Conservation (phyloP, 1,284 basidiomycete genomes). For the Ustilago vetiveriae region DNA sequence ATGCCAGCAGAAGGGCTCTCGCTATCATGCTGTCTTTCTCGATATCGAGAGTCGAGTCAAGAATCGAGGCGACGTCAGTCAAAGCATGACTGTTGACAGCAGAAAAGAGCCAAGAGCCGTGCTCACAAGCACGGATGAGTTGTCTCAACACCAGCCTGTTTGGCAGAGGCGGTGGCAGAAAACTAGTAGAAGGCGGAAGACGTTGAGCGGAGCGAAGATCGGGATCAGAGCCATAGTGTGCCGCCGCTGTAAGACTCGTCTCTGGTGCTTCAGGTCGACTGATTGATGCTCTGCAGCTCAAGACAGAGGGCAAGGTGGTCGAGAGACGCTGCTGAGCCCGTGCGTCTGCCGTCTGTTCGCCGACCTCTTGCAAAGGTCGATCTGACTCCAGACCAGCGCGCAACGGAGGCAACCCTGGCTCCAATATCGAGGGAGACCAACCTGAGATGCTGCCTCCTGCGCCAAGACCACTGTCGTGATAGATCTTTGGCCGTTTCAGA, state of each 20-base stretch:
- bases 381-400: no score
- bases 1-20: slow-evolving; percentile 12
- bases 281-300: background rate
- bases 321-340: background rate
- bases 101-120: slow-evolving; percentile 16
- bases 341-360: background rate
- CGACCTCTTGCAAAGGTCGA: background rate
- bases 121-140: slow-evolving; percentile 11
- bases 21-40: slow-evolving; percentile 16
- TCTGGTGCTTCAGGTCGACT: background rate
- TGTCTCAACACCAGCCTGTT: slow-evolving; percentile 9
- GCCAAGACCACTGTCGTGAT: background rate
- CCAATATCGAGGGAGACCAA: no score
- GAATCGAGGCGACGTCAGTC: slow-evolving; percentile 10
- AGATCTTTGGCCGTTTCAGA: slow-evolving; percentile 8
- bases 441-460: no score
- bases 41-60: background rate
- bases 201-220: background rate
- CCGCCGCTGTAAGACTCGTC: slow-evolving; percentile 2
- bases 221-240: background rate
- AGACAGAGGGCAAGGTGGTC: background rate
- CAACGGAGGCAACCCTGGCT: no score
- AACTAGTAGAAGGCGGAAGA: background rate
- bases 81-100: slow-evolving; percentile 24
- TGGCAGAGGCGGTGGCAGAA: slow-evolving; percentile 3